These are phyloP conservation scores for Aspergillus fumigatus DNA, from an alignment of 2,329 filamentous ascomycete species.

Conservation along the genomic window DNA sequence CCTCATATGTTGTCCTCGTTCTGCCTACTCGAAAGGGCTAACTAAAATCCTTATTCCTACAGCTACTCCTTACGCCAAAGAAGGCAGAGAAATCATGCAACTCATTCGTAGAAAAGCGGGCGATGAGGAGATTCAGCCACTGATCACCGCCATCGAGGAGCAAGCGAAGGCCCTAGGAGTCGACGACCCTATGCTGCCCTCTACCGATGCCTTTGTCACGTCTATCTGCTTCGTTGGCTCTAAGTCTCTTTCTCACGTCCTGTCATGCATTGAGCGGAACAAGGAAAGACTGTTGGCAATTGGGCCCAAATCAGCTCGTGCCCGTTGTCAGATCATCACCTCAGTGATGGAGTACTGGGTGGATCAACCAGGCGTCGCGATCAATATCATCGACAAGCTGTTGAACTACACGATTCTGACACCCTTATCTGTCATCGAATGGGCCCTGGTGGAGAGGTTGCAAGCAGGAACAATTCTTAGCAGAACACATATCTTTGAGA, in stretches of 20 bases:
- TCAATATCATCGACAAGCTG: constrained; percentile 92
- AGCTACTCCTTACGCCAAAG: constrained; percentile 75
- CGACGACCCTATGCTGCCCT: constrained; percentile 71
- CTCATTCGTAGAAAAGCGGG: constrained; percentile 79
- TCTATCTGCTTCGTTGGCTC: constrained; percentile 89
- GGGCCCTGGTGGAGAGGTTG: constrained; percentile 70
- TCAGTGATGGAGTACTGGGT: constrained; percentile 92
- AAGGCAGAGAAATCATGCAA: constrained; percentile 76
- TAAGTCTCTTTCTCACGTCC: constrained; percentile 91
- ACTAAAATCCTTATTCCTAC: constrained; percentile 7
- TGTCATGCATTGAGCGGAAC: constrained; percentile 92
- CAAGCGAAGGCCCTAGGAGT: constrained; percentile 66
- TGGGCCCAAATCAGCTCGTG: constrained; percentile 67
- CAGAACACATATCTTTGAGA: constrained; percentile 77
- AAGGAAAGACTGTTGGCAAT: constrained; percentile 82
- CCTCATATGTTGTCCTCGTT: background rate
- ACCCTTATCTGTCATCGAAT: constrained; percentile 79
- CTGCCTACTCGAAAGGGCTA: constrained; percentile 1
- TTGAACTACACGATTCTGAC: constrained; percentile 95
- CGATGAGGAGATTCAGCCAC: constrained; percentile 78
- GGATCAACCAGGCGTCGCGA: constrained; percentile 83
- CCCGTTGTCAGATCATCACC: constrained; percentile 81
- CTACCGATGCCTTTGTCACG: constrained; percentile 90
- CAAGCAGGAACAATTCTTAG: constrained; percentile 65
- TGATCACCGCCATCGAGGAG: constrained; percentile 77